Evolutionary conservation across 345 rosid genomes (phyloP), one percentile per base, ranked within the genome.

Genomic region (Acer negundo): DNA sequence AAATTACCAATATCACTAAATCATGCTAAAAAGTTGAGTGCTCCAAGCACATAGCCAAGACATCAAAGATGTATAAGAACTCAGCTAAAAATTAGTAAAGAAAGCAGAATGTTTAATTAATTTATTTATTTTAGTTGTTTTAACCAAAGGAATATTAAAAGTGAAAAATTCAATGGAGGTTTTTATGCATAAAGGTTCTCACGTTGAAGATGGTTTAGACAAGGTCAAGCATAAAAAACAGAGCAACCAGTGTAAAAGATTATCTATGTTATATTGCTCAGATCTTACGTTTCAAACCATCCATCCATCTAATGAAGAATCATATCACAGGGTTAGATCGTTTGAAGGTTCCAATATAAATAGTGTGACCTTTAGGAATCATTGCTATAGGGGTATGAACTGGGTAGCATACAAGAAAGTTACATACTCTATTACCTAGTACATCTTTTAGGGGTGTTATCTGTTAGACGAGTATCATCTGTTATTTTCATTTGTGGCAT

Each of bases 401-500:
- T 11, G 42, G 38, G 17, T 73, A 73, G 28, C 67, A 42, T 72
- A 67, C 63, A 56, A 71, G 64, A 55, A 56, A 53, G 56, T 16
- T 61, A 61, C 16, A 42, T 23, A 5, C 63, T 53, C 58, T 11
- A 13, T 53, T 53, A 16, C 58, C 58, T 16, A 53, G 19, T 16
- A 53, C n/a, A 53, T 53, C 7, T 15, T 49, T 53, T 53, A 42
- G 31, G 72, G 62, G 24, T 20, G 2, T 19, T 74, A 15, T 62
- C 12, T 7, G 19, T 22, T 46, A 51, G 49, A 42, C 31, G 62
- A 75, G 19, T 44, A 22, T 73, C n/a, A 59, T 44, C 42, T 15
- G 7, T 28, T 69, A 15, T 46, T 12, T 61, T 44, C 22, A 22
- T 61, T 10, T 81, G 80, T 81, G 81, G 70, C 63, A 73, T 85